Evolutionary conservation across 2,329 filamentous ascomycete species (phyloP), one percentile per base, ranked within the genome.

Genomic region (Microcera coccophila): DNA sequence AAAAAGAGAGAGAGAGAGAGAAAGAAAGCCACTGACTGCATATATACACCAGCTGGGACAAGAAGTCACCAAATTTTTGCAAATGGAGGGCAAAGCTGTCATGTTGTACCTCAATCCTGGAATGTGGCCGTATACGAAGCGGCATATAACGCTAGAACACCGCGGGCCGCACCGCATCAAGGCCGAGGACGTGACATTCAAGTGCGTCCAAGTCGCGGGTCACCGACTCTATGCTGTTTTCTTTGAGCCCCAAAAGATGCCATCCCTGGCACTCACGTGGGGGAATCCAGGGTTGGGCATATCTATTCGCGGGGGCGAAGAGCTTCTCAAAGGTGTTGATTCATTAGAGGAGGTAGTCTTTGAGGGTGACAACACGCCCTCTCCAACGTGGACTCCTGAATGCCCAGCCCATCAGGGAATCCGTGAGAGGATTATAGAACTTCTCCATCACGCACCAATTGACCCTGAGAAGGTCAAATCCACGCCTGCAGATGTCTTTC

Each of bases 221-320:
- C 58, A 73, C 26, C 61, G 71, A 2, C 44, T 78, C 8, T 76
- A 71, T 44, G 59, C 64, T n/a, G 60, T 75, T 26, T 60, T 67
- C 7, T 74, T 65, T 42, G 68, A 69, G 3, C 44, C 57, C 2
- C 42, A 49, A 15, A 63, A 70, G 33, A 59, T 57, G 12, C 59
- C 58, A 14, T 66, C 62, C 17, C 58, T 72, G 20, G 57, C 68
- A 15, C 65, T 63, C 4, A 65, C 68, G 28, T 78, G 75, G 75
- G 64, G 66, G 43, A 66, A 69, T 26, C 60, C 67, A 3, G 75
- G 75, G 1, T 53, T 67, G 0, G 74, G 73, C 1, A 58, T 76
- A n/a, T 71, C 68, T 11, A 66, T 71, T 19, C 64, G 75, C 1
- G 55, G 71, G 1, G 68, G 71, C 1, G 72, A 74, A 52, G 42